phyloP scores from a whole-genome alignment of 805 yeast genomes.

The Cyberlindnera suaveolens region DNA sequence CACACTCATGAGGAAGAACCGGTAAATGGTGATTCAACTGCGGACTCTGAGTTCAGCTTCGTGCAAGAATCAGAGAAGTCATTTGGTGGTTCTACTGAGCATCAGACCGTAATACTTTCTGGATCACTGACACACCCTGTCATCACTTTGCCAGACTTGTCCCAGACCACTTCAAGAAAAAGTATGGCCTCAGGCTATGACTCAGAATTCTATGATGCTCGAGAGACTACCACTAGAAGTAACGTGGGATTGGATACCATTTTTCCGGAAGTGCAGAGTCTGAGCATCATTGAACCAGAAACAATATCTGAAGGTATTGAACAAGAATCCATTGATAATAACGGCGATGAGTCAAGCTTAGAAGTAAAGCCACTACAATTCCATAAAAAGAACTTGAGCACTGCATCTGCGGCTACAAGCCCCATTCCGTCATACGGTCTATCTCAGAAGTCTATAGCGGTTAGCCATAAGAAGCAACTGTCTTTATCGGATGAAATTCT shows the following conservation, averaged over 20 bases:
- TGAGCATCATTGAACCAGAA: background rate
- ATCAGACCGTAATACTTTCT: no score
- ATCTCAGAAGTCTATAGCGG: background rate
- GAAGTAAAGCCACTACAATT: slow-evolving; percentile 18
- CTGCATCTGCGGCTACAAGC: slow-evolving; percentile 8
- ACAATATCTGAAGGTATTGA: background rate
- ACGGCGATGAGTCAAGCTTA: slow-evolving; percentile 7
- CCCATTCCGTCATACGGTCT: background rate
- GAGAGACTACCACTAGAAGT: slow-evolving; percentile 3
- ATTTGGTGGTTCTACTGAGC: no score
- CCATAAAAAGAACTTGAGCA: slow-evolving; percentile 18
- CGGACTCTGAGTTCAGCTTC: slow-evolving; percentile 1
- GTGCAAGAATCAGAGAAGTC: background rate
- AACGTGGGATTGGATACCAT: background rate
- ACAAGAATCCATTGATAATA: background rate
- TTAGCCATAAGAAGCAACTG: slow-evolving; percentile 16
- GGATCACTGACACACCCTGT: no score
- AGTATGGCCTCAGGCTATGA: background rate
- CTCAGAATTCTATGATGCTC: slow-evolving; percentile 15
- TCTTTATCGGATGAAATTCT: slow-evolving; percentile 24
- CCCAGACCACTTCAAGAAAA: no score
- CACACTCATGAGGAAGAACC: background rate
- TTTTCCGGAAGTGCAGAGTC: background rate
- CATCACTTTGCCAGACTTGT: no score
- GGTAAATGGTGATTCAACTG: background rate